Conservation (phyloP, 805 yeast genomes). For the Wickerhamiella kazuoi region DNA sequence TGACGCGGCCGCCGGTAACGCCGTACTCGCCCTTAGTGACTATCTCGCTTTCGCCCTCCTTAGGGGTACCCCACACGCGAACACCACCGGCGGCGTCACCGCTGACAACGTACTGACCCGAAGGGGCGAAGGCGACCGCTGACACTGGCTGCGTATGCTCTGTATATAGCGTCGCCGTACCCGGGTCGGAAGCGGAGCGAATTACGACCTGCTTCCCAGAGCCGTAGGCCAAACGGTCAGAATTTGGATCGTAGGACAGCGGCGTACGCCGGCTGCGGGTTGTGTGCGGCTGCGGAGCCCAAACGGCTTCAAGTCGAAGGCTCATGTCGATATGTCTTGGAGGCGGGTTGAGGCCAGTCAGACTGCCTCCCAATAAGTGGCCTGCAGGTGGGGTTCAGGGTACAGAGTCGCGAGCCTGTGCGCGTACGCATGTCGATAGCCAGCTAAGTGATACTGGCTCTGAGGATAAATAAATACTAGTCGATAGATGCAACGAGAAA, state of each 20-base stretch:
- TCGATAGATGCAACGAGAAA: conserved; percentile 1
- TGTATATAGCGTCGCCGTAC: conserved; percentile 33
- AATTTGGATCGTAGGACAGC: conserved; percentile 52
- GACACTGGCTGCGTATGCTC: conserved; percentile 59
- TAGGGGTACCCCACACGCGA: conserved; percentile 56
- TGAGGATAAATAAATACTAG: background rate
- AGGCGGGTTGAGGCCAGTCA: too few relatives aligned
- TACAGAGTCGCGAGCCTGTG: too few relatives aligned
- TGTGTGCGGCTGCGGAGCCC: conserved; percentile 73
- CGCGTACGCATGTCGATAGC: too few relatives aligned
- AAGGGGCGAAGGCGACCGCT: conserved; percentile 73
- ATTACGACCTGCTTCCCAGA: conserved; percentile 64
- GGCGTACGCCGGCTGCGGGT: conserved; percentile 51
- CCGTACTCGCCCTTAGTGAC: conserved; percentile 63
- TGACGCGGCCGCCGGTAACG: conserved; percentile 63
- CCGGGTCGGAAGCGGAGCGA: conserved; percentile 42
- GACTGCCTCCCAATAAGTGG: too few relatives aligned
- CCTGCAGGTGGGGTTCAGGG: too few relatives aligned
- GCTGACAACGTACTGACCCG: conserved; percentile 77
- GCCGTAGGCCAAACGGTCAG: conserved; percentile 63
- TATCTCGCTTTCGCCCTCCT: conserved; percentile 30
- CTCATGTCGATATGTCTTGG: too few relatives aligned
- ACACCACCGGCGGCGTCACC: conserved; percentile 87
- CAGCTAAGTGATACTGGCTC: too few relatives aligned
- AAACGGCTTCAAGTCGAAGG: conserved; percentile 11